Conservation (phyloP, 192 early-diverging fungal genomes). For the Linnemannia zychae region DNA sequence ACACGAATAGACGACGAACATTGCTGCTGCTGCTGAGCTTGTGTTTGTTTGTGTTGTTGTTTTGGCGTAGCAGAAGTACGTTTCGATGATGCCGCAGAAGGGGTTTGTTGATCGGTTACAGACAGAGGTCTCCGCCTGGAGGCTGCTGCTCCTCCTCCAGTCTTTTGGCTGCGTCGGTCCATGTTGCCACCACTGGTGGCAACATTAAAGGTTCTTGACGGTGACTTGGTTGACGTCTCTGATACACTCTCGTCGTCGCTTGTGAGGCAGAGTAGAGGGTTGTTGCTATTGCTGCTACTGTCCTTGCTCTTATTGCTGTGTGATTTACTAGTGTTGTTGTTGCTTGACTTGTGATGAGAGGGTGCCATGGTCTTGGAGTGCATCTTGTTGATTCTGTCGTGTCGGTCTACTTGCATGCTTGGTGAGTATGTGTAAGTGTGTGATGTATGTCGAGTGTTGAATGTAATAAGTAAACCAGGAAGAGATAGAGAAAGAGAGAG, state of each 20-base stretch:
- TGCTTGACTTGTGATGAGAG: background rate
- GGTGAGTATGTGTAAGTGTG: background rate
- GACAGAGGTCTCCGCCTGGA: background rate
- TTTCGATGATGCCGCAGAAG: background rate
- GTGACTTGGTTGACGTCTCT: background rate
- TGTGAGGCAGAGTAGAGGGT: background rate
- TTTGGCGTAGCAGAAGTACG: background rate
- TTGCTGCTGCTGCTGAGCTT: background rate
- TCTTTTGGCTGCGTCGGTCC: background rate
- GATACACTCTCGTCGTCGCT: background rate
- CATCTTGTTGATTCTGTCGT: slow-evolving; percentile 15
- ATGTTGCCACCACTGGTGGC: background rate
- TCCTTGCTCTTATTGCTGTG: background rate
- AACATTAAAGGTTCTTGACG: background rate
- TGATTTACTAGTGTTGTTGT: background rate
- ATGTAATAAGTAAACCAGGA: background rate
- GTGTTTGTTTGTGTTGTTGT: slow-evolving; percentile 17
- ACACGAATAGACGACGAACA: slow-evolving; percentile 24
- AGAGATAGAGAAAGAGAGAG: background rate
- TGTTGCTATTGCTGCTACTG: slow-evolving; percentile 16
- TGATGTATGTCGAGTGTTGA: background rate
- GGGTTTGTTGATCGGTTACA: background rate
- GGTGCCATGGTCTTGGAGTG: slow-evolving; percentile 13
- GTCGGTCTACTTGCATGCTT: slow-evolving; percentile 30
- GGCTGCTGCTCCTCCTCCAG: background rate